These are phyloP conservation scores for Medicago lupulina DNA, from an alignment of 306 rosid genomes.

Conservation along the genomic window DNA sequence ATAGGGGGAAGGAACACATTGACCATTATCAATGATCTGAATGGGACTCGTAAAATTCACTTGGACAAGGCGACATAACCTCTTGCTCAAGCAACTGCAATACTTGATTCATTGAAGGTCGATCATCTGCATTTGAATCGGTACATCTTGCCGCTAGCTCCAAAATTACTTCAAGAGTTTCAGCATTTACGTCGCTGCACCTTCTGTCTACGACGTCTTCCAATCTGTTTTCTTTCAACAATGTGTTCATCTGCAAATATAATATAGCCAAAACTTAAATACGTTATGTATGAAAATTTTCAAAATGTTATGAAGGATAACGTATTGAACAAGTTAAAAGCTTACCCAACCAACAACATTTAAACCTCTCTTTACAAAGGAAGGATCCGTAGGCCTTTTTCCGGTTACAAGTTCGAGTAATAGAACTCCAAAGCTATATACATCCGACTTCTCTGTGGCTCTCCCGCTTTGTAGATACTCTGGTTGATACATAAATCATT, in stretches of 20 bases:
- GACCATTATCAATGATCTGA: constrained; percentile 63
- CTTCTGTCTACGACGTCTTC: constrained; percentile 75
- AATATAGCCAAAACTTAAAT: constrained; percentile 6
- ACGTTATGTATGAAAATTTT: neutral
- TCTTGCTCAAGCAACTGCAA: constrained; percentile 87
- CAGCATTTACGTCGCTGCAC: constrained; percentile 71
- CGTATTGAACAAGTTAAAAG: neutral
- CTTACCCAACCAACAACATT: constrained; percentile 99
- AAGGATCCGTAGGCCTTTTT: constrained; percentile 95
- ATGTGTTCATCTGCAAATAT: constrained; percentile 71
- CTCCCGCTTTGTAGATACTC: constrained; percentile 97
- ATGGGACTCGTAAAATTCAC: constrained; percentile 82
- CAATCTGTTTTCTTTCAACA: constrained; percentile 69
- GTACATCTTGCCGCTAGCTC: constrained; percentile 92
- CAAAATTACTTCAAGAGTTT: constrained; percentile 74
- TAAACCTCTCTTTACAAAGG: constrained; percentile 81
- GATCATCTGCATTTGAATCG: constrained; percentile 76
- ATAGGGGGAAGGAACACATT: constrained; percentile 35
- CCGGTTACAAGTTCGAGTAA: constrained; percentile 96
- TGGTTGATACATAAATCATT: constrained; percentile 39
- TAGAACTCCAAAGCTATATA: constrained; percentile 94
- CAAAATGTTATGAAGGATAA: neutral
- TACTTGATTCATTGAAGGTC: constrained; percentile 89
- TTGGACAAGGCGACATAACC: constrained; percentile 85
- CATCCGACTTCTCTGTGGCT: constrained; percentile 95